Evolutionary conservation across 345 rosid genomes (phyloP).

Genomic region (Cardamine occulta): DNA sequence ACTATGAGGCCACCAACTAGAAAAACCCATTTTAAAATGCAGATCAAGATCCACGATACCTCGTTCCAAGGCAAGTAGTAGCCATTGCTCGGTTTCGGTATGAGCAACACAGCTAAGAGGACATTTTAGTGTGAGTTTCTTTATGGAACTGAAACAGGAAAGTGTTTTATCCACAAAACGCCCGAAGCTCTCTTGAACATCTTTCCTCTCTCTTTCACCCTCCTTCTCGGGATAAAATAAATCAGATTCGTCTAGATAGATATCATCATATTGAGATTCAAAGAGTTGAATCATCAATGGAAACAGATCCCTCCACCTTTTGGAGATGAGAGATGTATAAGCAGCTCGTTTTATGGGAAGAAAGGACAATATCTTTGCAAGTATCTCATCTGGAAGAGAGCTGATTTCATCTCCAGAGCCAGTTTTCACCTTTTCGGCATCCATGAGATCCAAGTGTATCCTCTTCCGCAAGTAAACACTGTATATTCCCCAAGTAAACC

Average conservation of each 20-base stretch:
- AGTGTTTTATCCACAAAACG: background rate
- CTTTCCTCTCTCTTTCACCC: background rate
- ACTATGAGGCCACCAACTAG: background rate
- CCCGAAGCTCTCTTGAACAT: background rate
- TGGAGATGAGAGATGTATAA: constrained; percentile 4
- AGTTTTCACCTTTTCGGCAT: background rate
- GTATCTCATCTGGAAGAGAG: constrained; percentile 13
- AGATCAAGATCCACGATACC: constrained; percentile 12
- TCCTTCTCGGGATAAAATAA: background rate
- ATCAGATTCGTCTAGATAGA: background rate
- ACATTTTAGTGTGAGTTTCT: constrained; percentile 13
- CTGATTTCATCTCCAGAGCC: background rate
- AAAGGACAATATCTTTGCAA: background rate
- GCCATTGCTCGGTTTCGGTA: background rate
- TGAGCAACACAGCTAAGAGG: background rate
- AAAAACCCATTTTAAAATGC: background rate
- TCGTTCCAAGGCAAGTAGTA: background rate
- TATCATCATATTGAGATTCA: constrained; percentile 1
- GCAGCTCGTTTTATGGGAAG: background rate
- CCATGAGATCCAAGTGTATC: background rate
- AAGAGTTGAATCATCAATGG: background rate
- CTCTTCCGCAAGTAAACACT: background rate
- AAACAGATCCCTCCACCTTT: constrained; percentile 17
- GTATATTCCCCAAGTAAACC: background rate
- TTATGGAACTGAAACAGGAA: background rate